These are phyloP conservation scores for Penicillium griseofulvum DNA, from an alignment of 2,329 filamentous ascomycete genomes.

Conservation along the genomic window DNA sequence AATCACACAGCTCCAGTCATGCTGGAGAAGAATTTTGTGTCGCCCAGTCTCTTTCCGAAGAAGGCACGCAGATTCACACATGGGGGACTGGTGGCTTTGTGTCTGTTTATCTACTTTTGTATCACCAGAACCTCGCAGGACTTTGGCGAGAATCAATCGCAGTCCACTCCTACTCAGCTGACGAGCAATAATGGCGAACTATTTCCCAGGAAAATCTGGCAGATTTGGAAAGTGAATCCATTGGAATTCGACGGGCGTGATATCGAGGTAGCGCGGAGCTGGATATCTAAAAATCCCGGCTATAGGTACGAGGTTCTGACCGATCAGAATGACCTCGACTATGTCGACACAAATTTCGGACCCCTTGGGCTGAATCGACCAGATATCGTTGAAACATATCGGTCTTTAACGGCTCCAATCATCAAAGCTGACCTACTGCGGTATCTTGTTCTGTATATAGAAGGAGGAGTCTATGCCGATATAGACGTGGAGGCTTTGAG, in stretches of 20 bases:
- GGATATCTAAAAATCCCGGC: conserved; percentile 64
- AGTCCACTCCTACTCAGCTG: background rate
- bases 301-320: conserved; percentile 69
- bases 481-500: conserved; percentile 59
- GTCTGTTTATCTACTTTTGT: conserved; percentile 2
- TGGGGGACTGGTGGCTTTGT: conserved; percentile 3
- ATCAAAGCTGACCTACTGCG: conserved; percentile 65
- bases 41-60: conserved; percentile 1
- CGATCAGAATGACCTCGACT: conserved; percentile 64
- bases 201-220: conserved; percentile 71
- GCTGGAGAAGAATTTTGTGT: conserved; percentile 3
- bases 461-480: conserved; percentile 61
- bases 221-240: conserved; percentile 71
- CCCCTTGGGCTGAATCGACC: conserved; percentile 63
- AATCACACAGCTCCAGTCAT: background rate
- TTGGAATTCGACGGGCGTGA: conserved; percentile 65
- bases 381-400: conserved; percentile 64
- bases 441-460: conserved; percentile 66
- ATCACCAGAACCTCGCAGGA: background rate
- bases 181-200: conserved; percentile 1
- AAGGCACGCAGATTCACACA: conserved; percentile 8
- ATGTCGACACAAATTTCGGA: conserved; percentile 68
- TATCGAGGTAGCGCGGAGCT: conserved; percentile 59
- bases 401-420: conserved; percentile 60
- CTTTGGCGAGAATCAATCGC: background rate